Conservation (phyloP, 768 basidiomycete species). For the Lepiota venenata region DNA sequence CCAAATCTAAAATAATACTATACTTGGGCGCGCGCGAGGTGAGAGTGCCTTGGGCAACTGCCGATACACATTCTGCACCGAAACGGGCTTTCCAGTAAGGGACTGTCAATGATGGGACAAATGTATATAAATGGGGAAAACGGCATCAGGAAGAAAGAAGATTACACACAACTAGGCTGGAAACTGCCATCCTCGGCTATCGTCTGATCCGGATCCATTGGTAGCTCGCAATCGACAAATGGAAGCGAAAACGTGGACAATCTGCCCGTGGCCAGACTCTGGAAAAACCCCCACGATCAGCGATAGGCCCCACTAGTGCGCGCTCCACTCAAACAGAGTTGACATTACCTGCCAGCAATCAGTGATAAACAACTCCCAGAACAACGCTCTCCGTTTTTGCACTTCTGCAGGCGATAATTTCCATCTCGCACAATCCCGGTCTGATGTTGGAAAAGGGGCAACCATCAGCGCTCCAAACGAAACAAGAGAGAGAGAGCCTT, state of each 20-base stretch:
- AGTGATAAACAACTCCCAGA: slow-evolving; percentile 74
- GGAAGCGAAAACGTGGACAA: slow-evolving; percentile 66
- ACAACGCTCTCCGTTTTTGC: slow-evolving; percentile 66
- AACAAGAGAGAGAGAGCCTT: too few species aligned
- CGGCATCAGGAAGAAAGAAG: neutral
- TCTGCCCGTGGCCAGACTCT: slow-evolving; percentile 71
- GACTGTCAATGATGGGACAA: slow-evolving; percentile 32
- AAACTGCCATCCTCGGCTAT: slow-evolving; percentile 56
- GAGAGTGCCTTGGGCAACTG: slow-evolving; percentile 65
- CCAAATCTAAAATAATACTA: slow-evolving; percentile 58
- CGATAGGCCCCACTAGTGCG: too few species aligned
- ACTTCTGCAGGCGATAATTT: slow-evolving; percentile 56
- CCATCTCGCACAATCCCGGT: slow-evolving; percentile 74
- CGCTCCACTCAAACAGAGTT: neutral
- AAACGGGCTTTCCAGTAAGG: slow-evolving; percentile 71
- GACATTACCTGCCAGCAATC: slow-evolving; percentile 67
- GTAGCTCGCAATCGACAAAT: slow-evolving; percentile 70
- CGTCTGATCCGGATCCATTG: slow-evolving; percentile 55
- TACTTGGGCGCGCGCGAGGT: slow-evolving; percentile 64
- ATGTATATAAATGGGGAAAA: neutral
- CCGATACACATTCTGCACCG: slow-evolving; percentile 60
- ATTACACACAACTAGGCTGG: slow-evolving; percentile 57
- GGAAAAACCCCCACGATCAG: slow-evolving; percentile 1
- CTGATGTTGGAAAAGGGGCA: slow-evolving; percentile 31
- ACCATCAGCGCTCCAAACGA: slow-evolving; percentile 5